Conservation (phyloP, 2,329 filamentous ascomycete species). For the Aureobasidium sp. region DNA sequence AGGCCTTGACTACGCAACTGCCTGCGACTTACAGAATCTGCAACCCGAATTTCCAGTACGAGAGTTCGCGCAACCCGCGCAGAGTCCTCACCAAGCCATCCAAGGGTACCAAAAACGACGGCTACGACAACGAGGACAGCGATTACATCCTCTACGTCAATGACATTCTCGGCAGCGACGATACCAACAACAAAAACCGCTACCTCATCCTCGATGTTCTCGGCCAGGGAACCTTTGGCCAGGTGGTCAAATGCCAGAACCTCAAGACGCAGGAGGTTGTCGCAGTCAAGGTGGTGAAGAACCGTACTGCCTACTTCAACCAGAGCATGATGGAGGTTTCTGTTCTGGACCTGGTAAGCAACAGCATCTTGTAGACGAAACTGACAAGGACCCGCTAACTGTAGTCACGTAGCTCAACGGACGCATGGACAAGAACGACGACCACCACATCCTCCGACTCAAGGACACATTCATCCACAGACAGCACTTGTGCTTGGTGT, state of each 20-base stretch:
- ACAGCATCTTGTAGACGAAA: neutral
- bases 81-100: constrained; percentile 95
- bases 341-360: constrained; percentile 76
- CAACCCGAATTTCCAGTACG: constrained; percentile 97
- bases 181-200: constrained; percentile 97
- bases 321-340: constrained; percentile 99
- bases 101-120: constrained; percentile 97
- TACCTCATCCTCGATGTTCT: constrained; percentile 96
- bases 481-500: constrained; percentile 92
- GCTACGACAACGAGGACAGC: constrained; percentile 97
- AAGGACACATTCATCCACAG: constrained; percentile 98
- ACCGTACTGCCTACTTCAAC: constrained; percentile 97
- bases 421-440: constrained; percentile 98
- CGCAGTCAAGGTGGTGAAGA: constrained; percentile 98
- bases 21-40: constrained; percentile 96
- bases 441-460: constrained; percentile 86
- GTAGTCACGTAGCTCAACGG: constrained; percentile 67
- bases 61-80: constrained; percentile 91
- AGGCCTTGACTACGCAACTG: constrained; percentile 87
- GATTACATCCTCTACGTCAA: constrained; percentile 99
- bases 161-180: constrained; percentile 94
- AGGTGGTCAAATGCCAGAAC: constrained; percentile 98
- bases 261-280: constrained; percentile 97
- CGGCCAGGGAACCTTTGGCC: constrained; percentile 94
- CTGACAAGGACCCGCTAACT: constrained; percentile 17